These are phyloP conservation scores for Zasmidium citrigriseum DNA, from an alignment of 2,329 filamentous ascomycete genomes.

Conservation along the genomic window DNA sequence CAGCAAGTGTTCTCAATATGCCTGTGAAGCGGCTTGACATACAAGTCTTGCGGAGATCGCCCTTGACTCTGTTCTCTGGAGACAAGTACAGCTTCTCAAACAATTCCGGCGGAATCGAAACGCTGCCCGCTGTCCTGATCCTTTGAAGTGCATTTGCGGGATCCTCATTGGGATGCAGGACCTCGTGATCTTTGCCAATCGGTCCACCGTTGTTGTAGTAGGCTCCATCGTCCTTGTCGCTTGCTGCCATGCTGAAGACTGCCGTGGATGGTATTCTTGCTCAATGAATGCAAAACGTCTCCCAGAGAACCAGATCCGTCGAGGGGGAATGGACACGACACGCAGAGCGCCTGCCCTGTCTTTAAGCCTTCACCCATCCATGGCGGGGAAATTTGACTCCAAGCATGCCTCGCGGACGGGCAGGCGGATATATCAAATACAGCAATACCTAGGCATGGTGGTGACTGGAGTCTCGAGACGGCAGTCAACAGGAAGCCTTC, in stretches of 20 bases:
- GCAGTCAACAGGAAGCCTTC: too few relatives aligned
- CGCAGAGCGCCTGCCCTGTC: not conserved
- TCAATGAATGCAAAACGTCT: too few relatives aligned
- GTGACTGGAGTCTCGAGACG: too few relatives aligned
- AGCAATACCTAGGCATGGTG: too few relatives aligned
- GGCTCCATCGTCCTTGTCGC: conserved; percentile 2
- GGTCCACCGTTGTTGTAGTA: conserved; percentile 2
- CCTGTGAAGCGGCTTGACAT: not conserved
- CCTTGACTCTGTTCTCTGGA: conserved; percentile 51
- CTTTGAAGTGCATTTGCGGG: conserved; percentile 41
- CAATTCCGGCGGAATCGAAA: conserved; percentile 54
- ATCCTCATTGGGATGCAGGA: conserved; percentile 10
- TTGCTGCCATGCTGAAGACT: not conserved
- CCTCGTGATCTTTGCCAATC: not conserved
- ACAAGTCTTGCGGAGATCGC: conserved; percentile 49
- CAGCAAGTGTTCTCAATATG: too few relatives aligned
- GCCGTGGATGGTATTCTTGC: too few relatives aligned
- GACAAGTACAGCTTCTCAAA: conserved; percentile 56
- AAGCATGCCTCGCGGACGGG: not conserved
- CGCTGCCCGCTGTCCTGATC: conserved; percentile 55
- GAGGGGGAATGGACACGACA: too few relatives aligned
- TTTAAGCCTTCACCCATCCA: not conserved
- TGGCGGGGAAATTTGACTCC: not conserved
- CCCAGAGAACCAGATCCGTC: too few relatives aligned
- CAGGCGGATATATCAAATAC: not conserved